Base-by-base conservation (phyloP, 805 yeast genomes). In the Suhomyces sp. region DNA sequence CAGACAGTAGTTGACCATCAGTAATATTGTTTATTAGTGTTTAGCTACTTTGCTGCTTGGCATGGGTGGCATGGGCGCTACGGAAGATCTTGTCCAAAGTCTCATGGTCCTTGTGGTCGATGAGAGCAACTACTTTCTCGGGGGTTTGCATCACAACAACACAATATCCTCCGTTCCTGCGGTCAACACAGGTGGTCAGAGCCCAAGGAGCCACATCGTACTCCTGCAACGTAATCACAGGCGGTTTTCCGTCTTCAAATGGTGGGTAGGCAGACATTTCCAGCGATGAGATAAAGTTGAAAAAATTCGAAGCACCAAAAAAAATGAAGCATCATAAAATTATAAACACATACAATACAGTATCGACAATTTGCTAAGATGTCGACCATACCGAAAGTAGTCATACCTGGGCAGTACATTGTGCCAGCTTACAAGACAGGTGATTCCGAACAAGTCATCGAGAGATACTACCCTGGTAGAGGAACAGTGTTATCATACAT, bases 321-420 rank as follows among this genome's bases (percentile, higher is more conserved):
- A 17, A 17, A 38, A 17, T n/a, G 8, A 38, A 17, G 22, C n/a
- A 38, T 38, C 42, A 19, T 13, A n/a, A 38, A 38, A 17, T 17
- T 38, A 19, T 38, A 38, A 24, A 38, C 42, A 38, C 24, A n/a
- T n/a, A 33, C 36, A 12, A 12, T 19, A 10, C 41, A 5, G 17
- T 17, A 35, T 17, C 5, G 31, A 13, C 15, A 9, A n/a, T n/a
- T 13, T n/a, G 7, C 27, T 15, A 24, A 22, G 33, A 31, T 36
- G 49, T 40, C 50, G 54, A 15, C n/a, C 9, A 38, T 38, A 38
- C 42, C 42, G 42, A 58, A 48, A 31, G 33, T 52, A 22, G 70
- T 64, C 26, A 57, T 66, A 22, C 97, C 97, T 1, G 97, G 97
- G 0, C 96, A 90, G 60, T 80, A 86, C 42, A 74, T 90, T 23